Conservation (phyloP, 257 asterid genomes). For the Scutellaria minor region DNA sequence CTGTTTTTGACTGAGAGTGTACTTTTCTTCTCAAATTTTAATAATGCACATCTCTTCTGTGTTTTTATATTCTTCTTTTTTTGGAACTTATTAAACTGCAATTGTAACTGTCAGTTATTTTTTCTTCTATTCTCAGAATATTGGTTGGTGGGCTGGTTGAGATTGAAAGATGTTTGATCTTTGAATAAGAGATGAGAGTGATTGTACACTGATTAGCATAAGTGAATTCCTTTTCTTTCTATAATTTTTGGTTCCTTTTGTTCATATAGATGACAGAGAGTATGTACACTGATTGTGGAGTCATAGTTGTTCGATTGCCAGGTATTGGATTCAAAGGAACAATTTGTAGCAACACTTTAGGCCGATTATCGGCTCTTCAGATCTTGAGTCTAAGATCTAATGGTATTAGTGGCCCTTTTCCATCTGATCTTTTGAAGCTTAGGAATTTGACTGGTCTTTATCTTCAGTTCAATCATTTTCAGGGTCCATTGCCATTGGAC, state of each 20-base stretch:
- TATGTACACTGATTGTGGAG: constrained; percentile 33
- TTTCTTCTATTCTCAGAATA: constrained; percentile 18
- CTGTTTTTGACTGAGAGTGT: not conserved
- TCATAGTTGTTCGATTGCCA: constrained; percentile 78
- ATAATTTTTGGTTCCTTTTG: constrained; percentile 23
- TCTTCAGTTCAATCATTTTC: constrained; percentile 66
- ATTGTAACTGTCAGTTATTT: constrained; percentile 26
- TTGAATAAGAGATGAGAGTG: constrained; percentile 40
- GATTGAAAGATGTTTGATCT: constrained; percentile 34
- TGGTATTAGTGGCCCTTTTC: constrained; percentile 71
- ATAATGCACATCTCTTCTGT: constrained; percentile 24
- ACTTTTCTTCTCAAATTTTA: not conserved
- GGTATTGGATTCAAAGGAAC: constrained; percentile 66
- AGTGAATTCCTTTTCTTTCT: constrained; percentile 16
- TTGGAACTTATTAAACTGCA: constrained; percentile 26
- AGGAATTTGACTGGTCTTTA: constrained; percentile 62
- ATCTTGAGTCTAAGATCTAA: constrained; percentile 86
- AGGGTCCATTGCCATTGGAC: constrained; percentile 72
- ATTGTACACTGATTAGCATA: not conserved
- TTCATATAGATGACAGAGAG: constrained; percentile 34
- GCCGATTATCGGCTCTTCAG: constrained; percentile 79
- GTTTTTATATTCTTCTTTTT: not conserved
- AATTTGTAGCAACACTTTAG: constrained; percentile 67
- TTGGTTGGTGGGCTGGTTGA: constrained; percentile 28
- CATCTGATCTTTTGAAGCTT: constrained; percentile 67